Evolutionary conservation across 306 rosid genomes (phyloP).

Genomic region (Luffa aegyptiaca): DNA sequence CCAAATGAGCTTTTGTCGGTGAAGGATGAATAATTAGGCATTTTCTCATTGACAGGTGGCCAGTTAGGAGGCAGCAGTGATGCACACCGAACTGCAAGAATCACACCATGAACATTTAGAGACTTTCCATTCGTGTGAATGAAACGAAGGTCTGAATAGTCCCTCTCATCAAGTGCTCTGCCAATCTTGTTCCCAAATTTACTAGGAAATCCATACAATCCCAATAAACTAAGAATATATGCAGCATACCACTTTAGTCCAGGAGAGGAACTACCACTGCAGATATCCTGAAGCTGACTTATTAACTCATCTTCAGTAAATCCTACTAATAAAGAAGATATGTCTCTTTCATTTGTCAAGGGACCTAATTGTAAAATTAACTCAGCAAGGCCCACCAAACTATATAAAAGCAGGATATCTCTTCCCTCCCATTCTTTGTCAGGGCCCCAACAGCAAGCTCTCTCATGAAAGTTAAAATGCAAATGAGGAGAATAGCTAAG

Average conservation of each 20-base stretch:
- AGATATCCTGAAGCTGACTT: conserved; percentile 42
- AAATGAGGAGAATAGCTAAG: conserved; percentile 38
- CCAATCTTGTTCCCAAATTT: conserved; percentile 57
- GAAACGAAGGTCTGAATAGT: conserved; percentile 45
- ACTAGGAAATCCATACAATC: conserved; percentile 71
- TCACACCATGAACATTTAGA: conserved; percentile 57
- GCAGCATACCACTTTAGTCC: conserved; percentile 74
- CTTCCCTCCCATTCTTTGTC: conserved; percentile 72
- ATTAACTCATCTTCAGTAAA: conserved; percentile 35
- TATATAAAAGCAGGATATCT: conserved; percentile 45
- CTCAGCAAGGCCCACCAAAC: conserved; percentile 63
- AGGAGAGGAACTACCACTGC: conserved; percentile 29
- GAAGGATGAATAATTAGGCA: conserved; percentile 6
- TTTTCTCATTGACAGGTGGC: conserved; percentile 14
- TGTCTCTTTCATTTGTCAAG: conserved; percentile 1
- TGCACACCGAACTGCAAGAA: conserved; percentile 62
- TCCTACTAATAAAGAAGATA: conserved; percentile 16
- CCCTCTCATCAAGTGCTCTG: conserved; percentile 38
- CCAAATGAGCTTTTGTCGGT: conserved; percentile 10
- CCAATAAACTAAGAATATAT: conserved; percentile 50
- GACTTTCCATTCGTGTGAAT: conserved; percentile 35
- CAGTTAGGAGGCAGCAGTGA: conserved; percentile 52
- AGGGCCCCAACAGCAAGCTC: conserved; percentile 48
- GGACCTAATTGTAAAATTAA: conserved; percentile 32
- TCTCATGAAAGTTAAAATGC: conserved; percentile 29